These are phyloP conservation scores for Zymoseptoria pseudotritici DNA, from an alignment of 2,329 filamentous ascomycete species.

Conservation along the genomic window DNA sequence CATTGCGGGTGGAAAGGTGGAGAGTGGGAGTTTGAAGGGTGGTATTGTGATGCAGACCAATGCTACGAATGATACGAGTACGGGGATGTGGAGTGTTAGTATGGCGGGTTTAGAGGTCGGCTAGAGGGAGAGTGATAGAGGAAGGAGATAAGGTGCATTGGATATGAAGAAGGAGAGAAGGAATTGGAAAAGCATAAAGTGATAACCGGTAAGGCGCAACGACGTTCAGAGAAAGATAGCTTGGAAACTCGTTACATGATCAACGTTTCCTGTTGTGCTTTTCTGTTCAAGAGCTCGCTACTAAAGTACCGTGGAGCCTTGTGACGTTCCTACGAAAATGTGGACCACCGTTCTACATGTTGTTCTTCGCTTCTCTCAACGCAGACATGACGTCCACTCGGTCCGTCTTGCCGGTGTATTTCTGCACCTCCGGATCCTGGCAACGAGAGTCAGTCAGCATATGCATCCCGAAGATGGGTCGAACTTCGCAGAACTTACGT, in stretches of 20 bases:
- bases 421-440: conserved; percentile 75
- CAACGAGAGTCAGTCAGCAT: not conserved
- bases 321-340: too few relatives aligned
- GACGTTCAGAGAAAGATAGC: not conserved
- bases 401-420: conserved; percentile 71
- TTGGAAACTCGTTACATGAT: not conserved
- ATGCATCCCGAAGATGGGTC: not conserved
- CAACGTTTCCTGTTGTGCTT: too few relatives aligned
- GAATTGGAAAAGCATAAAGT: not conserved
- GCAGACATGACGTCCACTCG: conserved; percentile 78
- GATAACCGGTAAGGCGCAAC: not conserved
- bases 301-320: too few relatives aligned
- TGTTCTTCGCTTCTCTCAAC: conserved; percentile 84
- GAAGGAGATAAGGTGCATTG: not conserved
- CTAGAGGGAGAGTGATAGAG: not conserved
- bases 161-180: not conserved
- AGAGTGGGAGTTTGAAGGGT: conserved; percentile 51
- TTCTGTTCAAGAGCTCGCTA: too few relatives aligned
- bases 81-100: conserved; percentile 17
- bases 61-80: conserved; percentile 30
- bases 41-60: conserved; percentile 34
- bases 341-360: conserved; percentile 18
- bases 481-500: conserved; percentile 47
- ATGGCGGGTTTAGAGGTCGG: not conserved
- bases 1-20: conserved; percentile 43